Evolutionary conservation across 257 asterid genomes (phyloP).

Genomic region (Capsicum pubescens): DNA sequence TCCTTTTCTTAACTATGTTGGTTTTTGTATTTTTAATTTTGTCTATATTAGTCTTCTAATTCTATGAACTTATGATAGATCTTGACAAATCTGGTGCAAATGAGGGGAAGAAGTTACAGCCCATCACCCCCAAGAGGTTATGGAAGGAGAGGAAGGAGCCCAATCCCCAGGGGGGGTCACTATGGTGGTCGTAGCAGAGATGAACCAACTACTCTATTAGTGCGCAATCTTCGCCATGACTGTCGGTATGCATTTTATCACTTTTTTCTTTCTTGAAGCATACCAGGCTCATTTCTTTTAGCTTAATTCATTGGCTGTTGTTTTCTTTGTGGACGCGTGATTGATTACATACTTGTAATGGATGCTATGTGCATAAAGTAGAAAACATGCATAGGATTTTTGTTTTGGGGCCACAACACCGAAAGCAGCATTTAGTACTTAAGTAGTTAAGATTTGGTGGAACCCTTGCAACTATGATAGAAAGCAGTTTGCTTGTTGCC

Average conservation of each 20-base stretch:
- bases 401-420: background rate
- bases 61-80: constrained; percentile 1
- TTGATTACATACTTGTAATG: constrained; percentile 13
- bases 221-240: constrained; percentile 92
- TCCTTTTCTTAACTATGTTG: background rate
- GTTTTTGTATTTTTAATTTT: background rate
- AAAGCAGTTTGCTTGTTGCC: no score
- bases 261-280: background rate
- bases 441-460: no score
- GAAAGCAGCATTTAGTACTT: no score
- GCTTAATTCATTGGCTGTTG: background rate
- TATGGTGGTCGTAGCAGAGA: constrained; percentile 55
- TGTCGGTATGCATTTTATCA: constrained; percentile 58
- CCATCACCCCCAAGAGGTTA: constrained; percentile 87
- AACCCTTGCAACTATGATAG: no score
- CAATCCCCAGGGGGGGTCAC: constrained; percentile 70
- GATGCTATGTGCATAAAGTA: background rate
- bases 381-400: background rate
- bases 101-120: constrained; percentile 95
- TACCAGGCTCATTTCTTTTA: background rate
- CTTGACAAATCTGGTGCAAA: constrained; percentile 12
- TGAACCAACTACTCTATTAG: constrained; percentile 87
- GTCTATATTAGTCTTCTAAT: background rate
- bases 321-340: constrained; percentile 18
- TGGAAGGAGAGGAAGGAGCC: constrained; percentile 87